These are phyloP conservation scores for Yamadazyma diospyri DNA, from an alignment of 1,139 yeast species.

Conservation along the genomic window DNA sequence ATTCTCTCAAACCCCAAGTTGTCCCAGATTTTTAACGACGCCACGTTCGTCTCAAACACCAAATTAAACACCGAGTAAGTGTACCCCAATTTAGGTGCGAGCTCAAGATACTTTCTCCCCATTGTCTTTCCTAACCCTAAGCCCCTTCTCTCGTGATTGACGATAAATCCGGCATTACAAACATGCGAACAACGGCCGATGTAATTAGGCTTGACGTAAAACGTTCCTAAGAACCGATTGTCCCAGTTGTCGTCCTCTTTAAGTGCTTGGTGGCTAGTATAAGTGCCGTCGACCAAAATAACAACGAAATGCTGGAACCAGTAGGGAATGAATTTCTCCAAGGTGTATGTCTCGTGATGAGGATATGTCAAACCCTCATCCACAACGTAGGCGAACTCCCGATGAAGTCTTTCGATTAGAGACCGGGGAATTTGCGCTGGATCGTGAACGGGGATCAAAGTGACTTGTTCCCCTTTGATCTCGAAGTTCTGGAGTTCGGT, in stretches of 20 bases:
- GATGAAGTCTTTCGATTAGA: slow-evolving; percentile 29
- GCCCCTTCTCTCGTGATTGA: slow-evolving; percentile 54
- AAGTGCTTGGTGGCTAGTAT: slow-evolving; percentile 10
- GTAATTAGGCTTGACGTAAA: slow-evolving; percentile 77
- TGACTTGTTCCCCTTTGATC: slow-evolving; percentile 29
- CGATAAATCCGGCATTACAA: slow-evolving; percentile 79
- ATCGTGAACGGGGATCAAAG: slow-evolving; percentile 33
- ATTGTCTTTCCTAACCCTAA: slow-evolving; percentile 57
- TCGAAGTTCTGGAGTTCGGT: slow-evolving; percentile 21
- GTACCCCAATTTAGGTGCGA: slow-evolving; percentile 73
- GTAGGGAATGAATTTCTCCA: slow-evolving; percentile 33
- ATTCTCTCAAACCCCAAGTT: slow-evolving; percentile 67
- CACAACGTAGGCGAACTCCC: slow-evolving; percentile 43
- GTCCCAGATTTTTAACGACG: slow-evolving; percentile 73
- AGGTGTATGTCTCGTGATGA: slow-evolving; percentile 23
- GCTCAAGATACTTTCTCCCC: slow-evolving; percentile 56
- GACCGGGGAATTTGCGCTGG: slow-evolving; percentile 29
- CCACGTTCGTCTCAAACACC: slow-evolving; percentile 70
- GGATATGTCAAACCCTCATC: slow-evolving; percentile 54
- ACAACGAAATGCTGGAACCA: slow-evolving; percentile 48
- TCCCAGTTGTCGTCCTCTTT: slow-evolving; percentile 32
- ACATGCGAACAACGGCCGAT: slow-evolving; percentile 73
- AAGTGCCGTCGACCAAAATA: slow-evolving; percentile 40
- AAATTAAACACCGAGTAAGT: slow-evolving; percentile 78
- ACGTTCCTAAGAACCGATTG: slow-evolving; percentile 55